phyloP scores from a whole-genome alignment of 345 rosid genomes.

The Capsella bursapastoris region DNA sequence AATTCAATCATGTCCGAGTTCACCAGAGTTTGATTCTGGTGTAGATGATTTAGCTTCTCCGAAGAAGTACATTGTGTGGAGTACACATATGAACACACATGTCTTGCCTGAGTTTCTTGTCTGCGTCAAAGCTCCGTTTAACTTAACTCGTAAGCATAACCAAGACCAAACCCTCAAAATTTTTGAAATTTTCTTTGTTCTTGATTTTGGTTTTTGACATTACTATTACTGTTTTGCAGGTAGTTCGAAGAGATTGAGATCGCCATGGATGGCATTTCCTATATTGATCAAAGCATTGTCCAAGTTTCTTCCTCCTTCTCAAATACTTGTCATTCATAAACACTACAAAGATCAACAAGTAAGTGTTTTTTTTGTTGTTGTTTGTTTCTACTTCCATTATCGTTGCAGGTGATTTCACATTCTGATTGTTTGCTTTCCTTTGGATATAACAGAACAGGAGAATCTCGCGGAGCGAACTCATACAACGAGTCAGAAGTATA shows the following conservation, averaged over 20 bases:
- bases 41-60: constrained; percentile 60
- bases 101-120: constrained; percentile 70
- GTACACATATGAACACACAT: constrained; percentile 68
- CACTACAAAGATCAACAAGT: constrained; percentile 58
- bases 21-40: constrained; percentile 71
- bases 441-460: constrained; percentile 59
- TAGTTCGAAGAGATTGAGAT: constrained; percentile 50
- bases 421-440: constrained; percentile 11
- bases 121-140: constrained; percentile 60
- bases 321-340: constrained; percentile 54
- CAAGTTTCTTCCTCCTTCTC: constrained; percentile 52
- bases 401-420: neutral
- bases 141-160: constrained; percentile 50
- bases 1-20: constrained; percentile 60
- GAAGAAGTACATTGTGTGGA: constrained; percentile 73
- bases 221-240: constrained; percentile 21
- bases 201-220: constrained; percentile 21
- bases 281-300: constrained; percentile 64
- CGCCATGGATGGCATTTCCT: constrained; percentile 86
- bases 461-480: constrained; percentile 64
- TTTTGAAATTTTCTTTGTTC: constrained; percentile 5
- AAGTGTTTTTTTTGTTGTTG: constrained; percentile 28
- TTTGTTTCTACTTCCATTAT: neutral
- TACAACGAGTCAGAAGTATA: constrained; percentile 60
- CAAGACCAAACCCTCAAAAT: neutral